Evolutionary conservation across 2,329 filamentous ascomycete species (phyloP).

Genomic region (Catunica adiposa): DNA sequence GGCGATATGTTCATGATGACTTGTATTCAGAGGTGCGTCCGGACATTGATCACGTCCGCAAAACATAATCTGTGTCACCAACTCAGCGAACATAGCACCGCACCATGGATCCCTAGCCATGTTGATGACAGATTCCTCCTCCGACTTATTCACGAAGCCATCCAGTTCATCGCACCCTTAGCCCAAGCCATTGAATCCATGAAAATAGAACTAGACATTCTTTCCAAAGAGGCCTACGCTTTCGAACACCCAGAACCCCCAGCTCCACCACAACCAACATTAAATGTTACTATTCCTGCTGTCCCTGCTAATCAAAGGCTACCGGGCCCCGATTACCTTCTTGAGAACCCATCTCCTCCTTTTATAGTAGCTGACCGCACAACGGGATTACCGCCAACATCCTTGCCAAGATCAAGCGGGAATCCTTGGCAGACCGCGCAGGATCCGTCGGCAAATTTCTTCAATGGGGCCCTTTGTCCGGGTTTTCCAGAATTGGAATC

Average conservation of each 20-base stretch:
- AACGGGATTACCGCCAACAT: too few species aligned
- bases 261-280: too few species aligned
- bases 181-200: slow-evolving; percentile 8
- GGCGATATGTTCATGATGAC: slow-evolving; percentile 15
- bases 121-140: background rate
- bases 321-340: too few species aligned
- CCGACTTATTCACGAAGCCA: background rate
- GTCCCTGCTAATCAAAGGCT: too few species aligned
- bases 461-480: too few species aligned
- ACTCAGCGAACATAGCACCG: slow-evolving; percentile 23
- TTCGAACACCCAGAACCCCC: background rate
- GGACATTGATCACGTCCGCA: slow-evolving; percentile 23
- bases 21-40: slow-evolving; percentile 16
- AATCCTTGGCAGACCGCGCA: too few species aligned
- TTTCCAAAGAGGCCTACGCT: background rate
- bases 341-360: too few species aligned
- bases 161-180: slow-evolving; percentile 23
- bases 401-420: too few species aligned
- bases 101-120: slow-evolving; percentile 18
- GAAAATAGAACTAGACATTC: background rate
- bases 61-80: slow-evolving; percentile 23
- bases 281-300: background rate
- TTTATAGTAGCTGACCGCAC: too few species aligned
- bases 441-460: too few species aligned
- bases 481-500: slow-evolving; percentile 10